These are phyloP conservation scores for Prunus mume DNA, from an alignment of 306 rosid species.

Conservation along the genomic window DNA sequence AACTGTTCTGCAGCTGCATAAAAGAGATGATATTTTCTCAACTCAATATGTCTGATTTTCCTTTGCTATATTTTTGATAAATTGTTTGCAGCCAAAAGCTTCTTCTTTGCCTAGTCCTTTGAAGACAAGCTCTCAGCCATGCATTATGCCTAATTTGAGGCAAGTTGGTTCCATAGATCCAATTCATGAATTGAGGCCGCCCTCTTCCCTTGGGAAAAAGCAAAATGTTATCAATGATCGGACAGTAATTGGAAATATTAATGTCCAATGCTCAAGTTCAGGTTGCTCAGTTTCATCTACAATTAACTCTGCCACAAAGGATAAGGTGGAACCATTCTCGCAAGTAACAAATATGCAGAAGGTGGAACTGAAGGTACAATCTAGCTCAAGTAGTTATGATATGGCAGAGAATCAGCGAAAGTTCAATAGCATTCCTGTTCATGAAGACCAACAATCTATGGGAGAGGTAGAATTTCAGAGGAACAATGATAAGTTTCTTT, in stretches of 20 bases:
- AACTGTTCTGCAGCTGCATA: conserved; percentile 16
- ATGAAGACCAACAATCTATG: conserved; percentile 13
- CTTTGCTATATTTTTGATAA: not conserved
- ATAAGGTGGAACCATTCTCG: conserved; percentile 27
- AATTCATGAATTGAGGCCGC: conserved; percentile 30
- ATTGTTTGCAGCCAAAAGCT: conserved; percentile 47
- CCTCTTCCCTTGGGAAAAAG: conserved; percentile 28
- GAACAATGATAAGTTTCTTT: conserved; percentile 20
- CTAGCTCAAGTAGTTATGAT: conserved; percentile 18
- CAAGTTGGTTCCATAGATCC: conserved; percentile 31
- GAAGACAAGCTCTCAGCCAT: conserved; percentile 38
- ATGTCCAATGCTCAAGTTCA: conserved; percentile 13
- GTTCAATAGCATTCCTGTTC: conserved; percentile 18
- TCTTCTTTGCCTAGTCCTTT: conserved; percentile 35
- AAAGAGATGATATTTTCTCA: conserved; percentile 3
- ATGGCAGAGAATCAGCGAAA: conserved; percentile 19
- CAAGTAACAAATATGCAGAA: conserved; percentile 24
- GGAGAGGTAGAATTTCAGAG: conserved; percentile 27
- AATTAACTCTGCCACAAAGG: conserved; percentile 8
- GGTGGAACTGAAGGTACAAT: conserved; percentile 21
- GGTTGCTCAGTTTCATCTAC: conserved; percentile 14
- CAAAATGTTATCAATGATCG: conserved; percentile 25
- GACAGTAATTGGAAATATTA: conserved; percentile 18
- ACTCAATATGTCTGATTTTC: conserved; percentile 10
- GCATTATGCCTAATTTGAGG: conserved; percentile 42